A percentile compares a stretch with the other conserved stretches of the same genome.
phyloP scores from a whole-genome alignment of 441 rosid genomes.

The Populus hybrid region DNA sequence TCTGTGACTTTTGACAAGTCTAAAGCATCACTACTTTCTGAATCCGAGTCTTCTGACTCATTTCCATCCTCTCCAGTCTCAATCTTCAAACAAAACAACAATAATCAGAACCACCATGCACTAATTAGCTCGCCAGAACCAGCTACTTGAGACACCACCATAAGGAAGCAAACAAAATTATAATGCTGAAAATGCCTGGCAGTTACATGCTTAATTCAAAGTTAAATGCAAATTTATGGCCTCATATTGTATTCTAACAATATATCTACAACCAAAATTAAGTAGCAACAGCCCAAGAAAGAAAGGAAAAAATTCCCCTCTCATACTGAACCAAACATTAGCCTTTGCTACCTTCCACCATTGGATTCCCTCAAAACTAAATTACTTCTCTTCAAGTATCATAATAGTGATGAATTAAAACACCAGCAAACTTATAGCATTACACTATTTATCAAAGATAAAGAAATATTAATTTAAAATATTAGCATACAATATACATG shows the following conservation, averaged over 20 bases:
- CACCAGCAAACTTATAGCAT: background rate
- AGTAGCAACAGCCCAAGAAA: too few relatives aligned
- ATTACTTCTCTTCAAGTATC: background rate
- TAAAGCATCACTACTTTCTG: constrained; percentile 43
- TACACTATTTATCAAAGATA: background rate
- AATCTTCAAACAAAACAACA: constrained; percentile 43
- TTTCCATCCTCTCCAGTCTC: constrained; percentile 62
- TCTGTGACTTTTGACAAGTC: constrained; percentile 67
- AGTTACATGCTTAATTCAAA: background rate
- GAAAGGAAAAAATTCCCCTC: too few relatives aligned
- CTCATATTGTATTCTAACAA: background rate
- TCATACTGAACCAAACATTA: background rate
- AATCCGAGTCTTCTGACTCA: constrained; percentile 53
- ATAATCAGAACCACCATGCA: constrained; percentile 10
- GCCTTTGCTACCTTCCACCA: background rate
- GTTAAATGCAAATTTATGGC: background rate
- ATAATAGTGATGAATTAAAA: background rate
- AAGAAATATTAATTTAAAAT: background rate
- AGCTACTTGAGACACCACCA: too few relatives aligned
- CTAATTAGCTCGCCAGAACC: background rate
- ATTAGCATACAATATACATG: background rate
- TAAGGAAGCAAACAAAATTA: too few relatives aligned
- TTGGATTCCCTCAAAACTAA: too few relatives aligned
- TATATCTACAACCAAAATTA: too few relatives aligned
- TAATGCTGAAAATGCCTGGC: too few relatives aligned